These are phyloP conservation scores for Halteria grandinella DNA, from an alignment of 73 alveolate genomes.

Conservation along the genomic window DNA sequence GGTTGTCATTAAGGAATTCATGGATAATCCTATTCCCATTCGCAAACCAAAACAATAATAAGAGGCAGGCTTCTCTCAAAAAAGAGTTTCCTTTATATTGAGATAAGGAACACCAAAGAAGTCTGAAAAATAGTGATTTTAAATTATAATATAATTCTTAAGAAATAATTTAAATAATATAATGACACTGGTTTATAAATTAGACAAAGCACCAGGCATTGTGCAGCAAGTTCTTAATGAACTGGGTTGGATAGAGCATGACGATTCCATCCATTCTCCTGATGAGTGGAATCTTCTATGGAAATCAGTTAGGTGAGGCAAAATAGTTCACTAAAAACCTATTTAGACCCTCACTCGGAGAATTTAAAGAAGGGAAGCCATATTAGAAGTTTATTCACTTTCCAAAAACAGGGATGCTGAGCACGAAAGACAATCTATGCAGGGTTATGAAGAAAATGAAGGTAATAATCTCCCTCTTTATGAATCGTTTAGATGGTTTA, in stretches of 20 bases:
- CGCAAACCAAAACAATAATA: too few species aligned
- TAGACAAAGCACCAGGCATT: slow-evolving; percentile 38
- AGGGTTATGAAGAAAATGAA: slow-evolving; percentile 63
- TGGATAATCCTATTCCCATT: too few species aligned
- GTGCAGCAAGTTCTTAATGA: slow-evolving; percentile 40
- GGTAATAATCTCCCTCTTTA: not conserved
- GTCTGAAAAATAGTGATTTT: too few species aligned
- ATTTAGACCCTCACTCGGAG: slow-evolving; percentile 66
- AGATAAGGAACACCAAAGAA: too few species aligned
- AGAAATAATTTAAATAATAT: not conserved
- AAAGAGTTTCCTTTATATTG: too few species aligned
- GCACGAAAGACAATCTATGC: slow-evolving; percentile 57
- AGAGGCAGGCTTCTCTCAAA: too few species aligned
- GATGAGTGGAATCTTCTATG: slow-evolving; percentile 70
- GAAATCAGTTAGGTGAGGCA: slow-evolving; percentile 57
- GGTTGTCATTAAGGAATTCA: too few species aligned
- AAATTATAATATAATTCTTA: too few species aligned
- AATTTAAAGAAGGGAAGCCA: slow-evolving; percentile 45
- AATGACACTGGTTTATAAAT: slow-evolving; percentile 33
- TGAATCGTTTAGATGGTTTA: slow-evolving; percentile 13
- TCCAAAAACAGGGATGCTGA: slow-evolving; percentile 56
- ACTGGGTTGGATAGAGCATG: slow-evolving; percentile 59
- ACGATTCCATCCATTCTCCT: slow-evolving; percentile 24
- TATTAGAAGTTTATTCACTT: slow-evolving; percentile 64
- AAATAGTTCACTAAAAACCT: not conserved